phyloP scores from a whole-genome alignment of 805 yeast genomes.

The Candida taoyuanica region DNA sequence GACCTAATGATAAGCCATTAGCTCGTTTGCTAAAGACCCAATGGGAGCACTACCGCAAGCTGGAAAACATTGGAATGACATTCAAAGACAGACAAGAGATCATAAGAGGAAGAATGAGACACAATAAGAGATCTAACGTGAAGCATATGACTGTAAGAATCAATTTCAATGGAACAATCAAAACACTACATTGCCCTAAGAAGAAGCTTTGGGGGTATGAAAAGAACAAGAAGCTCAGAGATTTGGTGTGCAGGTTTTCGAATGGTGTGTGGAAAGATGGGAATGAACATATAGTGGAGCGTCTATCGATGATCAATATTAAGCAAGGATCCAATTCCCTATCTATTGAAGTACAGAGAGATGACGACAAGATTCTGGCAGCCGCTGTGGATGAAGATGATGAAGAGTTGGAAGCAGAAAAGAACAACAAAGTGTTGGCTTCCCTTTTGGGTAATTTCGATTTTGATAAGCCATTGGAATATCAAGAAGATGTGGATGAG shows the following conservation, averaged over 20 bases:
- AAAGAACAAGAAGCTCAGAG: constrained; percentile 55
- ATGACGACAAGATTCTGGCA: constrained; percentile 15
- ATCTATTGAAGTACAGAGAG: constrained; percentile 13
- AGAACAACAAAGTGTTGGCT: constrained; percentile 43
- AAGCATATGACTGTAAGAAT: constrained; percentile 61
- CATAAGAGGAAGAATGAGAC: constrained; percentile 60
- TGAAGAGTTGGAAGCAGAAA: constrained; percentile 37
- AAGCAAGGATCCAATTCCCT: constrained; percentile 18
- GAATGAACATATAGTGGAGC: constrained; percentile 72
- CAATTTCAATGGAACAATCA: constrained; percentile 50
- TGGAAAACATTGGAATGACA: constrained; percentile 32
- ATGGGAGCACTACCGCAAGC: constrained; percentile 34
- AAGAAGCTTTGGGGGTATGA: constrained; percentile 90
- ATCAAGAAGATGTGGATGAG: constrained; percentile 37
- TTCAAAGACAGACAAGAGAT: constrained; percentile 41
- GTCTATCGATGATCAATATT: constrained; percentile 27
- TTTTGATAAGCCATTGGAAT: constrained; percentile 46
- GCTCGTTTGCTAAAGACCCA: constrained; percentile 34
- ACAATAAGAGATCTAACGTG: constrained; percentile 46
- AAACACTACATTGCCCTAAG: constrained; percentile 57
- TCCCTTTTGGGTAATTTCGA: constrained; percentile 44
- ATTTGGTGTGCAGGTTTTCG: constrained; percentile 56
- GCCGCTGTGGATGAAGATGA: constrained; percentile 33
- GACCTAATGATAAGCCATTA: constrained; percentile 26
- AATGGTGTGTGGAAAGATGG: constrained; percentile 79